phyloP scores from a whole-genome alignment of 768 basidiomycete species.

The Phylloporus scabripes region DNA sequence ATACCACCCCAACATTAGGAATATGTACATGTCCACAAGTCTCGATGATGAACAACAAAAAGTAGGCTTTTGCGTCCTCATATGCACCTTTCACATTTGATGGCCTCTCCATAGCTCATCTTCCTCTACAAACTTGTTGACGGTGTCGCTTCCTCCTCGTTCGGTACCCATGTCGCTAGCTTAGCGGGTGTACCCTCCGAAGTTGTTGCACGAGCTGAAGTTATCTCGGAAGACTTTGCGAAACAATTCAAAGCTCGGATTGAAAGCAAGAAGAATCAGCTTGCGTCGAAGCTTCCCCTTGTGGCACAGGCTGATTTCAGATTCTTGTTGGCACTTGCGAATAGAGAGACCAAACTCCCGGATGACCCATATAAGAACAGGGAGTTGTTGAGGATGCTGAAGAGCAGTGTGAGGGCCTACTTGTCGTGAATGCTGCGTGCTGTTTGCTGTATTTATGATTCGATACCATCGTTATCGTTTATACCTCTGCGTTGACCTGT shows the following conservation, averaged over 20 bases:
- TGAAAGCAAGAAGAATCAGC: slow-evolving; percentile 49
- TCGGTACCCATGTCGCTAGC: slow-evolving; percentile 92
- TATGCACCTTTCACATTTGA: not conserved
- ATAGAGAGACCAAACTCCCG: slow-evolving; percentile 47
- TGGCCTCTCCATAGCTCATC: slow-evolving; percentile 50
- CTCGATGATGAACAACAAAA: slow-evolving; percentile 90
- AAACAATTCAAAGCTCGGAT: slow-evolving; percentile 80
- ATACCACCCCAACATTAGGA: slow-evolving; percentile 87
- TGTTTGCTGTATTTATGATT: slow-evolving; percentile 15
- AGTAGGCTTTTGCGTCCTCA: slow-evolving; percentile 36
- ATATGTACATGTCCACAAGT: slow-evolving; percentile 93
- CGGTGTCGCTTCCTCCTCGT: slow-evolving; percentile 82
- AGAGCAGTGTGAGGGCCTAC: slow-evolving; percentile 34
- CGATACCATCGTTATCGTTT: not conserved
- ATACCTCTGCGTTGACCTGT: not conserved
- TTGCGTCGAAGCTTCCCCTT: slow-evolving; percentile 61
- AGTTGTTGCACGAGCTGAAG: slow-evolving; percentile 85
- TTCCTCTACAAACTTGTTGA: slow-evolving; percentile 94
- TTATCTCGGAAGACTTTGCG: slow-evolving; percentile 82
- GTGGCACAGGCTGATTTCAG: slow-evolving; percentile 87
- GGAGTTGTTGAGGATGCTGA: slow-evolving; percentile 53
- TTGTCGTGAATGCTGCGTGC: slow-evolving; percentile 10
- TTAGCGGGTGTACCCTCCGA: slow-evolving; percentile 85
- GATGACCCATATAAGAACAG: slow-evolving; percentile 47
- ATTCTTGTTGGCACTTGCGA: slow-evolving; percentile 63